Evolutionary conservation across 108 stramenopile species (phyloP).

Genomic region (Aurantiochytrium sp.): DNA sequence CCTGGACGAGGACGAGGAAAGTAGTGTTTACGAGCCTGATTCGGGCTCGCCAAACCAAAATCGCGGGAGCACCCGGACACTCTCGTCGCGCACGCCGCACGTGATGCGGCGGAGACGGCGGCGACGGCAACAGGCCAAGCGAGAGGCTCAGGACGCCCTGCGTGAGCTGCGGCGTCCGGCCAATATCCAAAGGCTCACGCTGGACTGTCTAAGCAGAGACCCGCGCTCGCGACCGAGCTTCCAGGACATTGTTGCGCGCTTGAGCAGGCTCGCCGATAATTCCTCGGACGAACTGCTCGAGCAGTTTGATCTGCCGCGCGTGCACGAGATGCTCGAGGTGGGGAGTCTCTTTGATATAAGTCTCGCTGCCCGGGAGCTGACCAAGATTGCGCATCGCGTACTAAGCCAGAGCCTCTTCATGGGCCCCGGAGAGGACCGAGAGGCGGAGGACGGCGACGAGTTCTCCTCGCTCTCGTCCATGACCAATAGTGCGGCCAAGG

Average conservation of each 20-base stretch:
- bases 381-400: background rate
- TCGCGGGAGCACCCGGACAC: too few species aligned
- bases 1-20: background rate
- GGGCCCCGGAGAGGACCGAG: background rate
- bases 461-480: background rate
- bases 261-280: background rate
- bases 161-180: background rate
- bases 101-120: too few species aligned
- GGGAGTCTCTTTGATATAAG: background rate
- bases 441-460: background rate
- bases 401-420: background rate
- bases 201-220: conserved; percentile 7
- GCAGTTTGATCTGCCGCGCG: conserved; percentile 17
- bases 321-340: conserved; percentile 27
- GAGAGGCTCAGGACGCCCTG: background rate
- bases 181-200: background rate
- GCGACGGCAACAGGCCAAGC: too few species aligned
- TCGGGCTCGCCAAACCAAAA: too few species aligned
- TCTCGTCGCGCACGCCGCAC: too few species aligned
- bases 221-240: conserved; percentile 7
- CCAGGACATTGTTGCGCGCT: background rate
- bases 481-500: background rate
- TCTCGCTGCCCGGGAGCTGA: background rate
- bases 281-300: background rate
- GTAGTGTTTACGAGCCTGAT: background rate